A percentile compares a stretch with the other conserved stretches of the same genome.
phyloP scores from a whole-genome alignment of 345 rosid genomes.

The Cardamine chenopodiifolia region DNA sequence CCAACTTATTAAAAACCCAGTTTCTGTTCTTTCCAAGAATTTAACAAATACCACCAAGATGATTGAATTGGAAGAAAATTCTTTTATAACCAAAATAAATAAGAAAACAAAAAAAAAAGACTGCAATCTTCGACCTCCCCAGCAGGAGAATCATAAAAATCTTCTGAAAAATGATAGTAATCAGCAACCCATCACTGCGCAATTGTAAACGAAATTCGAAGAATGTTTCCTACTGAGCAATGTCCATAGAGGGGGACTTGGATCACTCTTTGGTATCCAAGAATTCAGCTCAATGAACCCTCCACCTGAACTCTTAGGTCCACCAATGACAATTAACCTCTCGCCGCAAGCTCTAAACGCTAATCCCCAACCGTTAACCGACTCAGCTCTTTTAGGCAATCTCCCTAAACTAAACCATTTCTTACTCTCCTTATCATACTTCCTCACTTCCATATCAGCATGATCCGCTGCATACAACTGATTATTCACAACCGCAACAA shows the following conservation, averaged over 20 bases:
- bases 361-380: conserved; percentile 84
- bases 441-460: conserved; percentile 56
- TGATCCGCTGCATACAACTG: conserved; percentile 74
- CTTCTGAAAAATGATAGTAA: background rate
- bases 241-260: conserved; percentile 62
- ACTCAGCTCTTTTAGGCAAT: conserved; percentile 58
- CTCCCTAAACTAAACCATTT: conserved; percentile 61
- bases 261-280: conserved; percentile 68
- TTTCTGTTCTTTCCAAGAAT: conserved; percentile 26
- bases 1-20: conserved; percentile 31
- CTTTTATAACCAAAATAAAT: conserved; percentile 24
- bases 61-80: conserved; percentile 28
- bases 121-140: conserved; percentile 22
- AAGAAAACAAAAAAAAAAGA: background rate
- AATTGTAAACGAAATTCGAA: conserved; percentile 71
- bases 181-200: conserved; percentile 92
- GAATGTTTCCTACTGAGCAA: conserved; percentile 59
- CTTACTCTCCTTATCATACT: conserved; percentile 61
- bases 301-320: conserved; percentile 54
- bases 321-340: conserved; percentile 62
- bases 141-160: conserved; percentile 20
- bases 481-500: conserved; percentile 70
- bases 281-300: conserved; percentile 65
- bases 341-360: conserved; percentile 87
- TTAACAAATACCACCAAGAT: too few species aligned